Conservation (phyloP, 495 filamentous ascomycete genomes). For the Aspergillus homomorphus region DNA sequence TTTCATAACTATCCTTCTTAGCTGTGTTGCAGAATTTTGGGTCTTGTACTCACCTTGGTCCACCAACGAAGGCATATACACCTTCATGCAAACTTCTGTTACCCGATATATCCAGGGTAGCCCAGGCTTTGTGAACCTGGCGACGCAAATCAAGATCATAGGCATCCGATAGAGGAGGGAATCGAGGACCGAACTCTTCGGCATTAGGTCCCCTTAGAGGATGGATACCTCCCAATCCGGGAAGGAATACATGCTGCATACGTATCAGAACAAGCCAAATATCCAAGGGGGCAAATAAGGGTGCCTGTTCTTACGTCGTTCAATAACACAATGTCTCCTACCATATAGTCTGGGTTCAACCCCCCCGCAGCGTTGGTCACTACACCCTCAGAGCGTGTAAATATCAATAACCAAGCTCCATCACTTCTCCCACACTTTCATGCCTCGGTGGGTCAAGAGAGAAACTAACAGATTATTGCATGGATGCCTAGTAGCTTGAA, state of each 20-base stretch:
- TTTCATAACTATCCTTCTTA: constrained; percentile 58
- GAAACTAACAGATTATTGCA: constrained; percentile 55
- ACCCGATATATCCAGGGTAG: constrained; percentile 38
- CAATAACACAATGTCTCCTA: constrained; percentile 71
- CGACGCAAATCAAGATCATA: constrained; percentile 69
- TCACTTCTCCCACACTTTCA: neutral
- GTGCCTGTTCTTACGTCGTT: constrained; percentile 56
- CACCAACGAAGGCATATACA: constrained; percentile 70
- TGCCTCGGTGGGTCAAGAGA: constrained; percentile 10
- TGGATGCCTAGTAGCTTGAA: constrained; percentile 66
- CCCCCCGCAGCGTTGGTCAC: constrained; percentile 78
- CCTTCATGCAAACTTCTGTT: constrained; percentile 64
- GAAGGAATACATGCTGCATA: constrained; percentile 65
- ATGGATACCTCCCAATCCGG: constrained; percentile 66
- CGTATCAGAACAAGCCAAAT: constrained; percentile 25
- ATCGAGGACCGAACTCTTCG: constrained; percentile 65
- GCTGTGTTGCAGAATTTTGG: neutral
- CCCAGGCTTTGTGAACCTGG: constrained; percentile 60
- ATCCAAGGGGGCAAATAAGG: neutral
- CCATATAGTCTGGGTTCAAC: constrained; percentile 62
- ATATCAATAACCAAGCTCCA: neutral
- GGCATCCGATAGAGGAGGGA: constrained; percentile 71
- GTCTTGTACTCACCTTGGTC: constrained; percentile 53
- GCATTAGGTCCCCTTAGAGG: constrained; percentile 70
- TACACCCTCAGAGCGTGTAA: constrained; percentile 46